Base-by-base conservation (phyloP, 306 rosid genomes). In the Cicer pinnatifidum region DNA sequence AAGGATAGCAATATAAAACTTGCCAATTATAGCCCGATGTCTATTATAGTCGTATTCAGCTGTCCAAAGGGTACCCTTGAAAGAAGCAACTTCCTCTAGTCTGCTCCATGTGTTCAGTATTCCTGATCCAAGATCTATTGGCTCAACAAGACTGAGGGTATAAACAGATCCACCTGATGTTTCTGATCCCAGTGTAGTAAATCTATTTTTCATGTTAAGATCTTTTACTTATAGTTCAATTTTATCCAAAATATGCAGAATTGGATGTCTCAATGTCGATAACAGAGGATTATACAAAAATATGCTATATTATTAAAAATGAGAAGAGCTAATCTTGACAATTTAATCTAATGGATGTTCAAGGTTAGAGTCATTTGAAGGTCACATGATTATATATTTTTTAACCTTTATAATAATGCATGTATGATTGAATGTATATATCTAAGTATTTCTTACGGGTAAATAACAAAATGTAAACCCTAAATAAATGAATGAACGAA, bases 101-200 rank as follows among this genome's bases (percentile, higher is more conserved):
- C 88, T 77, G 66, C 81, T 85, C 75, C 88, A 81, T 38, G 84
- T 77, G 76, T 67, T 60, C 57, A 68, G 59, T 80, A 82, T 51
- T 16, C 73, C 79, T 13, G 79, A 68, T 81, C 80, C 64, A 40
- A 88, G 83, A 77, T 88, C 89, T 67, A 89, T 53, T 2, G 90
- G 92, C 69, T 89, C 87, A 46, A 6, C 71, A 69, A 93, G 87
- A 71, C 85, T 77, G 46, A 91, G 48, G 71, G 88, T 76, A 77
- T 80, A 82, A 35, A 91, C 70, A 23, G 91, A 82, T 73, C 98
- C 98, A 75, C 90, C 92, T 16, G 86, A 79, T 50, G 75, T 75
- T 60, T 85, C 96, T 13, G 92, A 84, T 73, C 98, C 98, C 88
- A 93, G 67, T 9, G 93, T 89, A 69, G 89, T 85, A 74, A 87